phyloP scores from a whole-genome alignment of 1,284 basidiomycete species.

The Puccinia hordei region DNA sequence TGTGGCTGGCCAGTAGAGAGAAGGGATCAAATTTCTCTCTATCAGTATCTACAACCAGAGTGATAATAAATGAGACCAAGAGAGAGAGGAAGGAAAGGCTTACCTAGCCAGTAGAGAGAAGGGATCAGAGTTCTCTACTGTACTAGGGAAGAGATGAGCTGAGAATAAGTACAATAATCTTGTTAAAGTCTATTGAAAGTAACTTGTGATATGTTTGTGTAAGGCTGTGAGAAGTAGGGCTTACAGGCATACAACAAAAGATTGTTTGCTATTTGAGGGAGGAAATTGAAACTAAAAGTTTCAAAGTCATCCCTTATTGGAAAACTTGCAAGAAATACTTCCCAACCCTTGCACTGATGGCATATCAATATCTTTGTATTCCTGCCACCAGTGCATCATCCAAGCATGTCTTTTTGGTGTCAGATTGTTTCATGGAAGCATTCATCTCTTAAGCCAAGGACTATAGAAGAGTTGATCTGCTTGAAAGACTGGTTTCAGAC shows the following conservation, averaged over 20 bases:
- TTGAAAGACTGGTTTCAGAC: slow-evolving; percentile 11
- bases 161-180: too few species aligned
- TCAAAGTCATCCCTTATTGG: not conserved
- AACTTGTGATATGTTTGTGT: too few species aligned
- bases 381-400: slow-evolving; percentile 16
- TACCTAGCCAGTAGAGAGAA: too few species aligned
- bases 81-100: too few species aligned
- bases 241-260: not conserved
- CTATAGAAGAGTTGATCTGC: slow-evolving; percentile 12
- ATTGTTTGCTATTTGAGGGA: not conserved
- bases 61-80: too few species aligned
- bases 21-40: too few species aligned
- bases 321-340: not conserved
- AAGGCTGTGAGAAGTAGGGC: too few species aligned
- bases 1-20: too few species aligned
- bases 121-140: too few species aligned
- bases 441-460: slow-evolving; percentile 1
- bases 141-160: too few species aligned
- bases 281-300: not conserved
- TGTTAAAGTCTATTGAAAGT: too few species aligned
- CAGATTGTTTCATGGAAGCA: not conserved
- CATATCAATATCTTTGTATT: not conserved
- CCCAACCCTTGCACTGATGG: slow-evolving; percentile 10
- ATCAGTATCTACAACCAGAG: too few species aligned
- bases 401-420: not conserved